A percentile compares a stretch with the other conserved stretches of the same genome.
phyloP scores from a whole-genome alignment of 2,329 filamentous ascomycete species.

The Aotearoamyces nothofagi region DNA sequence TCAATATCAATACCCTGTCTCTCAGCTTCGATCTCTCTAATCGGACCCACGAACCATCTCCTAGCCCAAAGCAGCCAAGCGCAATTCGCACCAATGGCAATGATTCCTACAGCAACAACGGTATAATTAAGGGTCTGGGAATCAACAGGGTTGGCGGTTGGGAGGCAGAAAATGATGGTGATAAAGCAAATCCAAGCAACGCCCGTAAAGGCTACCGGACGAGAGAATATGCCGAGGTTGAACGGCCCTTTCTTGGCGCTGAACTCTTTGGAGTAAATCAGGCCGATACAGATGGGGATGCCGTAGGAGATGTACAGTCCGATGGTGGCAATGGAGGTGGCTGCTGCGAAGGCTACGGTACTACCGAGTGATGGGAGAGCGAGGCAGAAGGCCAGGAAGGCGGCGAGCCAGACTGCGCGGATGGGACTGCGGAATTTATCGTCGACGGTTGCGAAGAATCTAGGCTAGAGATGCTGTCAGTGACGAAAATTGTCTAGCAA shows the following conservation, averaged over 20 bases:
- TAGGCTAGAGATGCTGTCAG: constrained; percentile 18
- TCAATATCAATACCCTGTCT: constrained; percentile 28
- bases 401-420: constrained; percentile 39
- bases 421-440: constrained; percentile 31
- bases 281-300: constrained; percentile 36
- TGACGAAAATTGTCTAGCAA: neutral
- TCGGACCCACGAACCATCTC: constrained; percentile 39
- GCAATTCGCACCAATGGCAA: constrained; percentile 28
- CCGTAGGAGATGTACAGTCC: constrained; percentile 43
- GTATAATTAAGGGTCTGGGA: constrained; percentile 44
- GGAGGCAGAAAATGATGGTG: constrained; percentile 40
- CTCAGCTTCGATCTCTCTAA: constrained; percentile 34
- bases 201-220: constrained; percentile 30
- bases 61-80: constrained; percentile 36
- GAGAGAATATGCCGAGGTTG: constrained; percentile 29
- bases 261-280: constrained; percentile 35
- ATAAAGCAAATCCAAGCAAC: constrained; percentile 38
- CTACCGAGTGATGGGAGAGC: constrained; percentile 38
- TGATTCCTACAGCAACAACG: constrained; percentile 41
- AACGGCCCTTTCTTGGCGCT: constrained; percentile 36
- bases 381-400: constrained; percentile 35
- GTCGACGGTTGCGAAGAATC: constrained; percentile 39
- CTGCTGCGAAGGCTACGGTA: constrained; percentile 38
- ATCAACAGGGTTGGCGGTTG: constrained; percentile 36
- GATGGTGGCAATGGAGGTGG: constrained; percentile 42